These are phyloP conservation scores for Artemisia argyi DNA, from an alignment of 129 eudicot species.

Conservation along the genomic window DNA sequence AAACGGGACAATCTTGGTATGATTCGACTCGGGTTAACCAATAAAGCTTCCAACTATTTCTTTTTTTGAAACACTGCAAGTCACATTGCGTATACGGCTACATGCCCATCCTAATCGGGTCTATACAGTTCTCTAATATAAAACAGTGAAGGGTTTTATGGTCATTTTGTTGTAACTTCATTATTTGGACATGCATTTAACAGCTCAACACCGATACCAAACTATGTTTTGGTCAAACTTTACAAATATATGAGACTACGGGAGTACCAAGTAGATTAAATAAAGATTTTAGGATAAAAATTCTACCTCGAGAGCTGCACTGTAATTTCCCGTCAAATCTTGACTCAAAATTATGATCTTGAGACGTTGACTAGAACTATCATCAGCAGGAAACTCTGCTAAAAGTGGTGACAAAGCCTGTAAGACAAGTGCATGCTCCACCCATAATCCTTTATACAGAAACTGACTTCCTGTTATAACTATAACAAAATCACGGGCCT, in stretches of 20 bases:
- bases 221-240: neutral
- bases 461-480: constrained; percentile 74
- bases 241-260: neutral
- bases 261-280: constrained; percentile 8
- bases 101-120: neutral
- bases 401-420: constrained; percentile 72
- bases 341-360: constrained; percentile 61
- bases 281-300: neutral
- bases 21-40: neutral
- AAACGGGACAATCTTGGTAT: too few relatives aligned
- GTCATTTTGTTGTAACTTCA: neutral
- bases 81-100: neutral
- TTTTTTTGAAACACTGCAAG: constrained; percentile 7
- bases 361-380: constrained; percentile 40
- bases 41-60: constrained; percentile 3
- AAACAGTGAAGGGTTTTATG: neutral
- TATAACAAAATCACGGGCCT: constrained; percentile 58
- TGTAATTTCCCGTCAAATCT: constrained; percentile 61
- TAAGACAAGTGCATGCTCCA: constrained; percentile 84
- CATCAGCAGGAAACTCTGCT: constrained; percentile 38
- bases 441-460: constrained; percentile 79
- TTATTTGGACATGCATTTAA: too few relatives aligned
- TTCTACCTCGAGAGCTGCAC: constrained; percentile 66
- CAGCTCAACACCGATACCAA: too few relatives aligned
- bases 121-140: neutral